Percentiles rank a stretch among this genome's conserved stretches.
Conservation (phyloP, 495 filamentous ascomycete genomes). For the Hypoxylon fuscum region DNA sequence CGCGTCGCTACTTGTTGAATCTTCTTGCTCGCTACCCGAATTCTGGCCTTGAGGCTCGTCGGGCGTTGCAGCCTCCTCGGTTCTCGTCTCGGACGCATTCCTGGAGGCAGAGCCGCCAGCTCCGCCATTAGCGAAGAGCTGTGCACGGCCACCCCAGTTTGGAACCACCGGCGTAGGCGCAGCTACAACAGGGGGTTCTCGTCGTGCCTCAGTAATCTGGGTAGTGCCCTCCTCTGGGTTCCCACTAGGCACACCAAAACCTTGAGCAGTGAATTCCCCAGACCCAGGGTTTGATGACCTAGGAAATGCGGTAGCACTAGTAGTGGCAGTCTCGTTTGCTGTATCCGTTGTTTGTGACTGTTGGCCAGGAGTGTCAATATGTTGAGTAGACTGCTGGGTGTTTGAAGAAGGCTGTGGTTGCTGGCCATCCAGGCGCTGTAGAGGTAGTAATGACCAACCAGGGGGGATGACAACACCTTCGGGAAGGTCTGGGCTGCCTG, state of each 20-base stretch:
- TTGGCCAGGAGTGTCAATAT: slow-evolving; percentile 9
- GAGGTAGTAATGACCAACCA: slow-evolving; percentile 79
- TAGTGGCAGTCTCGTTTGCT: slow-evolving; percentile 2
- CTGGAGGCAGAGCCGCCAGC: slow-evolving; percentile 14
- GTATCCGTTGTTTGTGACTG: slow-evolving; percentile 19
- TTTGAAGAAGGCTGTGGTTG: slow-evolving; percentile 25
- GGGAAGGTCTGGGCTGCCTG: slow-evolving; percentile 75
- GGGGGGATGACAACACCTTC: slow-evolving; percentile 75
- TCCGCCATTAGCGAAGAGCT: slow-evolving; percentile 45
- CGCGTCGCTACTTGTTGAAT: slow-evolving; percentile 19
- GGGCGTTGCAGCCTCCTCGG: slow-evolving; percentile 14
- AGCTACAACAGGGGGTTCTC: slow-evolving; percentile 45
- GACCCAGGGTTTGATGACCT: slow-evolving; percentile 7
- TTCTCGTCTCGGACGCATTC: slow-evolving; percentile 18
- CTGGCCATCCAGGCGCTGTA: slow-evolving; percentile 64
- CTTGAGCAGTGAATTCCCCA: slow-evolving; percentile 8
- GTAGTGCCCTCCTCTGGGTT: slow-evolving; percentile 9
- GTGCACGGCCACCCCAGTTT: slow-evolving; percentile 54
- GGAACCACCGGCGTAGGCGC: slow-evolving; percentile 52
- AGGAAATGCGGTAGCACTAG: slow-evolving; percentile 1
- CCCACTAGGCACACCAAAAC: slow-evolving; percentile 5
- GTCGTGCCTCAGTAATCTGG: slow-evolving; percentile 14
- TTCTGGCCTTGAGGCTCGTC: slow-evolving; percentile 7
- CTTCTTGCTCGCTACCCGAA: slow-evolving; percentile 31
- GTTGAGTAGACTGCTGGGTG: slow-evolving; percentile 24